These are phyloP conservation scores for Yarrowia osloensis DNA, from an alignment of 805 yeast genomes.

Conservation along the genomic window DNA sequence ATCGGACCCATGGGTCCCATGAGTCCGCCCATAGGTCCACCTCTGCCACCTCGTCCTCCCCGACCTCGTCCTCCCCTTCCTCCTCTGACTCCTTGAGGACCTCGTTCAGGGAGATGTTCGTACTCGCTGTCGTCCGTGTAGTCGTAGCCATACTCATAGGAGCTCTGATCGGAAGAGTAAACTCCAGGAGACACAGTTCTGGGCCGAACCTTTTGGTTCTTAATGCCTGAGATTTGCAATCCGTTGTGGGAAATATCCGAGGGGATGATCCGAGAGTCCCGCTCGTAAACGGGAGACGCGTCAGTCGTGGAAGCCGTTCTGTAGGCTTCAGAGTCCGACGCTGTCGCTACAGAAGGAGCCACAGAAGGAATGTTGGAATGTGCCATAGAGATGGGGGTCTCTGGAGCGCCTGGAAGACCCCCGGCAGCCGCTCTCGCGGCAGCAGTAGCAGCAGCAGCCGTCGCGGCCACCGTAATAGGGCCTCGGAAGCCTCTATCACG, in stretches of 20 bases:
- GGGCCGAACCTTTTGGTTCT: neutral
- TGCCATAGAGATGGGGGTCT: constrained; percentile 20
- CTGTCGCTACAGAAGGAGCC: constrained; percentile 15
- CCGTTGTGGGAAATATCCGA: constrained; percentile 13
- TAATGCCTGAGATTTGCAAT: constrained; percentile 2
- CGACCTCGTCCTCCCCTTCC: neutral
- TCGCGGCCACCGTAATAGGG: constrained; percentile 1
- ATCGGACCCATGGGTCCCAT: constrained; percentile 1
- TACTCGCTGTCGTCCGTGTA: constrained; percentile 26
- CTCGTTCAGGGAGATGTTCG: neutral
- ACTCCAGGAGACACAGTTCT: constrained; percentile 11
- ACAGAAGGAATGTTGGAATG: neutral
- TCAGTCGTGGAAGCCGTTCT: constrained; percentile 8
- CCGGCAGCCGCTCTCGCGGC: constrained; percentile 27
- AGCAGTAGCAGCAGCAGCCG: constrained; percentile 14
- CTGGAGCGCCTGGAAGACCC: constrained; percentile 8
- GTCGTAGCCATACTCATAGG: constrained; percentile 11
- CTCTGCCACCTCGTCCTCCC: neutral
- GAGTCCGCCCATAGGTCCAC: neutral
- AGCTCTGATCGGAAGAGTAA: constrained; percentile 15
- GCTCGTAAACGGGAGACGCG: constrained; percentile 15
- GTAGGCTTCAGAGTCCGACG: constrained; percentile 25
- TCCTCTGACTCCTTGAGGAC: neutral
- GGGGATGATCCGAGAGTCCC: neutral
- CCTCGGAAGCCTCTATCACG: neutral